A percentile compares a stretch with the other conserved stretches of the same genome.
phyloP scores from a whole-genome alignment of 257 asterid species.

The Cruciata laevipes region DNA sequence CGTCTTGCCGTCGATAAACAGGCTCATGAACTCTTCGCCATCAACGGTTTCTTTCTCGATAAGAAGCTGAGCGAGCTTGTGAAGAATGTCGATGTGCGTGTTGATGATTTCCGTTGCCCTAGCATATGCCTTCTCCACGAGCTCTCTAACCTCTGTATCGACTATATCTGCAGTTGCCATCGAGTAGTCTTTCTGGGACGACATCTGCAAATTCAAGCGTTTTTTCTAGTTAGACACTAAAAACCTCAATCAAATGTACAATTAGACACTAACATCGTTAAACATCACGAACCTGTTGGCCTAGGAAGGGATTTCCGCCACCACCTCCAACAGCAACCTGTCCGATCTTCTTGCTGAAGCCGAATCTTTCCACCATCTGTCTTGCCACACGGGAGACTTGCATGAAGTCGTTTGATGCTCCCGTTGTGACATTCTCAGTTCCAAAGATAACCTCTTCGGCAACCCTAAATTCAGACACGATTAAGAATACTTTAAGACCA shows the following conservation, averaged over 20 bases:
- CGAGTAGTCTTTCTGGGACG: constrained; percentile 76
- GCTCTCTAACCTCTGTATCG: constrained; percentile 82
- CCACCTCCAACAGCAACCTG: constrained; percentile 90
- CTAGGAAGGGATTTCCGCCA: constrained; percentile 93
- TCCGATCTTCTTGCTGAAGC: constrained; percentile 95
- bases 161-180: constrained; percentile 97
- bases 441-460: constrained; percentile 94
- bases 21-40: constrained; percentile 99
- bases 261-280: background rate
- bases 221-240: background rate
- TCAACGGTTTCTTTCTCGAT: constrained; percentile 93
- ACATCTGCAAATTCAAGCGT: constrained; percentile 21
- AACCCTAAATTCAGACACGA: constrained; percentile 36
- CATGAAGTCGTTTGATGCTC: constrained; percentile 99
- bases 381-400: constrained; percentile 97
- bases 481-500: background rate
- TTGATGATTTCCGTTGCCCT: constrained; percentile 65
- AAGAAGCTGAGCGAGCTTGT: constrained; percentile 82
- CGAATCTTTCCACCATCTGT: constrained; percentile 97
- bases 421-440: constrained; percentile 83
- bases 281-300: constrained; percentile 57
- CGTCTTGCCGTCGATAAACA: constrained; percentile 89
- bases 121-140: constrained; percentile 67
- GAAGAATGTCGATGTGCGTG: constrained; percentile 70
- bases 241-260: background rate